Base-by-base conservation (phyloP, 2,329 filamentous ascomycete species). In the Fusarium ramigenum region DNA sequence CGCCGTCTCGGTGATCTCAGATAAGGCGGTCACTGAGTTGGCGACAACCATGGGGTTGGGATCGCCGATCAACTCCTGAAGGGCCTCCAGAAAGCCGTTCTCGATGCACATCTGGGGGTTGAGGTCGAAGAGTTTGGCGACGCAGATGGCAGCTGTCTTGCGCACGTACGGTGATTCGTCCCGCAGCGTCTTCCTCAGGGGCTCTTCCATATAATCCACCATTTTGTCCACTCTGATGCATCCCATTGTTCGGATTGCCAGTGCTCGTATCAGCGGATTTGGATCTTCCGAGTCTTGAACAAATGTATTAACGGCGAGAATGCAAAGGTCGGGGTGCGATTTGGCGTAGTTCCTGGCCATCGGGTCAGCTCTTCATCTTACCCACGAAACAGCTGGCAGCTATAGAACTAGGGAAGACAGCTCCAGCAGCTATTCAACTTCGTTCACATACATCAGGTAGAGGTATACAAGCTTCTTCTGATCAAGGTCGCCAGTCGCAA, bases 121-220 rank as follows among this genome's bases (percentile, higher is more conserved):
- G 69, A 99, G 87, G 79, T 99, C 96, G 84, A 97, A 99, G 11
- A 99, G 90, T 84, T 99, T 99, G 60, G 96, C 96, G 49, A 99
- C 96, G 81, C 96, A 98, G 75, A 99, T 96, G 44, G 96, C 96
- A 47, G 96, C 96, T 4, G 96, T 99, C 86, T 99, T 99, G 77
- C 96, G 93, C 69, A 99, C 96, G 82, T 99, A 99, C 2, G 96
- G 96, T 54, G 96, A 98, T 84, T 99, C 96, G 84, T 99, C 96
- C 82, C 95, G 91, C 75, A 99, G 86, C 18, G 96, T 99, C 85
- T 99, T 99, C 77, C 96, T 90, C 72, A 99, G 84, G 19, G 96
- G 96, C 80, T 99, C 96, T 83, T 98, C 96, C 96, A 99, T 98
- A 83, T 99, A 99, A 81, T 99, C 96, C 74, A 98, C 94, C 94